Percentiles rank a stretch among this genome's conserved stretches.
phyloP scores from a whole-genome alignment of 495 filamentous ascomycete species.

The Aspergillus coremiiformis region DNA sequence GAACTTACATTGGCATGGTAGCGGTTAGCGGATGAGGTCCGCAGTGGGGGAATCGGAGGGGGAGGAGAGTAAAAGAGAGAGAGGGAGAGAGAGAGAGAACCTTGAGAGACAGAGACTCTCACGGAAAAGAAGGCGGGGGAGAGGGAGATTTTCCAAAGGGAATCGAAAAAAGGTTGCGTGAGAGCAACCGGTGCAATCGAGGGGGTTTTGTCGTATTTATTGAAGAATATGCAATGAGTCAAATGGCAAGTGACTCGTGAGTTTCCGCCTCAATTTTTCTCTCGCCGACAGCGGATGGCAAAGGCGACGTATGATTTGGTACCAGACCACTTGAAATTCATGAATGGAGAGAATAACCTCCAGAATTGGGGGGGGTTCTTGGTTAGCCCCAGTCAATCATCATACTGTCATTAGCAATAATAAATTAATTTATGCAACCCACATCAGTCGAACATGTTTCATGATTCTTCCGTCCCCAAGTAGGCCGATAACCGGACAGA shows the following conservation, averaged over 20 bases:
- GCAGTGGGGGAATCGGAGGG: conserved; percentile 14
- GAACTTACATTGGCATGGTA: conserved; percentile 37
- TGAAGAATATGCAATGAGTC: conserved; percentile 3
- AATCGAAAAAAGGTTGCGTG: background rate
- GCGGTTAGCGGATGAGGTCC: conserved; percentile 8
- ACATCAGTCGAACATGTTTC: too few species aligned
- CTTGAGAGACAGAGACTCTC: background rate
- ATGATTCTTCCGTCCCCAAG: background rate
- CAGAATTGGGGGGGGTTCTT: too few species aligned
- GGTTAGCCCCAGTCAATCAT: too few species aligned
- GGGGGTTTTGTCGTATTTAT: too few species aligned
- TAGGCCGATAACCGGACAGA: conserved; percentile 10
- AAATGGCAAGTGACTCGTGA: background rate
- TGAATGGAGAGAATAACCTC: too few species aligned
- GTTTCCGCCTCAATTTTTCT: background rate
- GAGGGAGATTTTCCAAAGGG: too few species aligned
- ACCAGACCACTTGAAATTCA: background rate
- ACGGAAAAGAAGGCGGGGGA: background rate
- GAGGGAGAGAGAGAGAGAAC: conserved; percentile 1
- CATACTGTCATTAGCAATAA: conserved; percentile 5
- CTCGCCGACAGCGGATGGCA: background rate
- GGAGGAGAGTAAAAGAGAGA: background rate
- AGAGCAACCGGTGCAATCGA: background rate
- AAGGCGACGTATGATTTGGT: background rate
- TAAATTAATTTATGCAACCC: too few species aligned